Evolutionary conservation across 2,329 filamentous ascomycete genomes (phyloP), one percentile per base, ranked within the genome.

Genomic region (Neonectria faginata): DNA sequence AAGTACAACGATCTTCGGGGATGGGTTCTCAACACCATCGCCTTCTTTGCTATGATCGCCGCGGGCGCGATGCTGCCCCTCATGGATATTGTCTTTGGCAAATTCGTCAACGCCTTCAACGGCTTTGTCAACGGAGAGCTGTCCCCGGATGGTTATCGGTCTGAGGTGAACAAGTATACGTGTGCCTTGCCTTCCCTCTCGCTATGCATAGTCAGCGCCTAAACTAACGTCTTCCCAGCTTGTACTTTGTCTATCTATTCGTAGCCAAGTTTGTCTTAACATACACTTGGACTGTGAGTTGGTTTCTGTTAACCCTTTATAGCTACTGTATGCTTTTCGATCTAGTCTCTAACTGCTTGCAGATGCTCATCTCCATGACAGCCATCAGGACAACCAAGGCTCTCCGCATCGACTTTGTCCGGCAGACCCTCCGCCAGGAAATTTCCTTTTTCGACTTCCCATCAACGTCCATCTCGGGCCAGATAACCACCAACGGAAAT

Each of bases 31-130:
- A 81, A 81, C 55, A 53, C 47, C 20, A 57, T 79, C 18, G 78
- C 80, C 22, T 67, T 79, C 16, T 10, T 79, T 18, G 77, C 74
- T 64, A 79, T 80, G 76, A 70, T 82, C 18, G 77, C 72, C 8
- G 68, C 79, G 0, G 80, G 80, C 48, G 75, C 75, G 2, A 70
- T 77, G 11, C 68, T 86, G 7, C 86, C 86, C 0, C 69, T 88
- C 36, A 88, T 90, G 85, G 86, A 88, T 41, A 78, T 89, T 42
- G 79, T 89, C 7, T 87, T 89, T 73, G 86, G 86, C 68, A 76
- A 77, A 41, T 81, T 85, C 36, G 82, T 88, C 50, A 84, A 85
- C 8, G 78, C 82, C 9, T 89, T 90, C 69, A 86, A 83, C 57
- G 76, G 79, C n/a, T 90, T 89, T 72, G 85, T 85, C 60, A 77